phyloP scores from a whole-genome alignment of 257 asterid species.

The Rubia yunnanensis region DNA sequence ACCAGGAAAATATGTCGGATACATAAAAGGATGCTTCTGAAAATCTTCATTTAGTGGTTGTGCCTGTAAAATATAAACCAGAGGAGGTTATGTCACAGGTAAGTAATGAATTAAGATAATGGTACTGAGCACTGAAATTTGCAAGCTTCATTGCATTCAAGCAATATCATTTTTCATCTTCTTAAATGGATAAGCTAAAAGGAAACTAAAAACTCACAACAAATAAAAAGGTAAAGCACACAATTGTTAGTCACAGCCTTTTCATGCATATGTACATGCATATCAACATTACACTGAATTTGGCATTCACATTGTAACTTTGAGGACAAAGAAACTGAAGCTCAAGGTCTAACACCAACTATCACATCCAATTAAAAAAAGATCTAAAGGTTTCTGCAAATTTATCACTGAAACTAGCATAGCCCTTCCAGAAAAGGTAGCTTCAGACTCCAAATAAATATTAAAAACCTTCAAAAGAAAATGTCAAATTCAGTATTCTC shows the following conservation, averaged over 20 bases:
- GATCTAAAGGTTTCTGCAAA: background rate
- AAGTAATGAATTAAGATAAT: background rate
- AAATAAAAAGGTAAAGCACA: background rate
- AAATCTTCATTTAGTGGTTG: constrained; percentile 22
- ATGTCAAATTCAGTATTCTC: background rate
- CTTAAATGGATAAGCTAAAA: background rate
- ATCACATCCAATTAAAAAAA: background rate
- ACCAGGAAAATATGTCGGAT: constrained; percentile 26
- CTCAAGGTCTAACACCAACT: background rate
- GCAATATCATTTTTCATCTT: background rate
- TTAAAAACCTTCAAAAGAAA: background rate
- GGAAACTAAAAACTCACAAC: background rate
- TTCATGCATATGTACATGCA: too few relatives aligned
- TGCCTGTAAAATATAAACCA: constrained; percentile 14
- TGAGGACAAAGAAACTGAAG: background rate
- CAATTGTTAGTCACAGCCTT: background rate
- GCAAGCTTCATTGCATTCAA: background rate
- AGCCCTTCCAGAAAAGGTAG: background rate
- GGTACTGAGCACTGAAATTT: background rate
- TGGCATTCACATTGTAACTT: background rate
- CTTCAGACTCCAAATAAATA: background rate
- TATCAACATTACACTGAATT: background rate
- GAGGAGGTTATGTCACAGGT: background rate
- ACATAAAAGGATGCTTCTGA: constrained; percentile 25
- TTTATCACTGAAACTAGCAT: background rate